Evolutionary conservation across 2,329 filamentous ascomycete genomes (phyloP).

Genomic region (Fusarium odoratissimum): DNA sequence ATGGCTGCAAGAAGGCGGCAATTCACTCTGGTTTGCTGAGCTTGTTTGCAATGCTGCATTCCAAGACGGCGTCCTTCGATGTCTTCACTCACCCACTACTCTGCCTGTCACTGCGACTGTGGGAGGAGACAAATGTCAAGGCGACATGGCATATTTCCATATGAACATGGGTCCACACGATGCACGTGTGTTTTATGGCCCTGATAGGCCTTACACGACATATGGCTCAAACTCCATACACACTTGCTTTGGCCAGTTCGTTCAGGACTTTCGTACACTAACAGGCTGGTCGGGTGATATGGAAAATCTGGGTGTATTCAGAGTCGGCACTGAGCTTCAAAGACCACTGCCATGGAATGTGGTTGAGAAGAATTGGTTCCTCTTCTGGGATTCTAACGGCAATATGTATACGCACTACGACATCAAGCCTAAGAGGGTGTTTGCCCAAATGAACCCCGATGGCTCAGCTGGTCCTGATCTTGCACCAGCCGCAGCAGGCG

Average conservation of each 20-base stretch:
- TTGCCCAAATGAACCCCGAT: conserved; percentile 58
- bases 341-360: conserved; percentile 57
- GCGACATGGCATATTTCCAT: conserved; percentile 55
- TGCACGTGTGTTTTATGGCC: conserved; percentile 67
- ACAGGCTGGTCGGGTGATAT: conserved; percentile 55
- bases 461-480: conserved; percentile 62
- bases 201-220: conserved; percentile 59
- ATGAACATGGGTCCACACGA: conserved; percentile 67
- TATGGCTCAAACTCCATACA: conserved; percentile 67
- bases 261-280: conserved; percentile 64
- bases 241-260: conserved; percentile 68
- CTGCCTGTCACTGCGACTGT: conserved; percentile 61
- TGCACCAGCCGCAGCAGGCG: conserved; percentile 52
- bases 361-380: conserved; percentile 72
- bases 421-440: conserved; percentile 60
- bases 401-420: conserved; percentile 66
- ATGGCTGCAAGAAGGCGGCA: conserved; percentile 45
- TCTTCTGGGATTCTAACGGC: conserved; percentile 66
- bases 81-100: conserved; percentile 53
- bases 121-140: conserved; percentile 57
- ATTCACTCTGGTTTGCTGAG: conserved; percentile 54
- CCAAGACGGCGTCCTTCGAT: conserved; percentile 54
- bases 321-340: conserved; percentile 61
- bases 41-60: conserved; percentile 64
- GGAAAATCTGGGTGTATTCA: conserved; percentile 51